phyloP scores from a whole-genome alignment of 2,329 filamentous ascomycete genomes.

The Ceratocystis cacaofunesta region DNA sequence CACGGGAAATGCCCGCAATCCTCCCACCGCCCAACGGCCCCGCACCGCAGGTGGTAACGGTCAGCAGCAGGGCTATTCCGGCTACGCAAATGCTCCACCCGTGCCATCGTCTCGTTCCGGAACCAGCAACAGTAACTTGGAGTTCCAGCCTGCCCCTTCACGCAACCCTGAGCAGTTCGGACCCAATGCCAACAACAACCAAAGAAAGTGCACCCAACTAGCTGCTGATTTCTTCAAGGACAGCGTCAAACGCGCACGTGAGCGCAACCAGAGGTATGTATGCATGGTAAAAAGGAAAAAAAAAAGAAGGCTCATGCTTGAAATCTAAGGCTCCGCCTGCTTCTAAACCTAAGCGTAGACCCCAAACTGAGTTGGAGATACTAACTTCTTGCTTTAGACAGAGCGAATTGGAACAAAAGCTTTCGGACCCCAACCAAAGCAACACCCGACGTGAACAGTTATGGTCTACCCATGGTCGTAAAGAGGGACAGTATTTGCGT shows the following conservation, averaged over 20 bases:
- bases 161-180: conserved; percentile 72
- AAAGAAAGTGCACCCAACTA: conserved; percentile 53
- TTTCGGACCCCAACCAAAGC: conserved; percentile 61
- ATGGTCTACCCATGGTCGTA: conserved; percentile 68
- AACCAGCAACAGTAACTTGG: conserved; percentile 38
- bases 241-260: conserved; percentile 87
- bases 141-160: conserved; percentile 67
- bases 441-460: conserved; percentile 69
- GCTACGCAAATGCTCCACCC: conserved; percentile 50
- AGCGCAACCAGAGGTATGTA: conserved; percentile 79
- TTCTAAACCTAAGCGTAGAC: not conserved
- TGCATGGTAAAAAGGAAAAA: too few species aligned
- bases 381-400: conserved; percentile 41
- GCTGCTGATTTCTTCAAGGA: conserved; percentile 96
- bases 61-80: conserved; percentile 47
- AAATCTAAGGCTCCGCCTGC: not conserved
- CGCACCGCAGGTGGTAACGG: conserved; percentile 62
- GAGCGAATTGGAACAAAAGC: conserved; percentile 76
- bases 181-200: conserved; percentile 49
- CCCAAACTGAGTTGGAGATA: not conserved
- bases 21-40: conserved; percentile 56
- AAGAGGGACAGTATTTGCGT: conserved; percentile 82
- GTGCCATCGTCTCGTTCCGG: conserved; percentile 42
- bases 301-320: not conserved
- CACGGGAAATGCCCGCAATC: conserved; percentile 51